Evolutionary conservation across 441 rosid genomes (phyloP).

Genomic region (Eugenia klotzschiana): DNA sequence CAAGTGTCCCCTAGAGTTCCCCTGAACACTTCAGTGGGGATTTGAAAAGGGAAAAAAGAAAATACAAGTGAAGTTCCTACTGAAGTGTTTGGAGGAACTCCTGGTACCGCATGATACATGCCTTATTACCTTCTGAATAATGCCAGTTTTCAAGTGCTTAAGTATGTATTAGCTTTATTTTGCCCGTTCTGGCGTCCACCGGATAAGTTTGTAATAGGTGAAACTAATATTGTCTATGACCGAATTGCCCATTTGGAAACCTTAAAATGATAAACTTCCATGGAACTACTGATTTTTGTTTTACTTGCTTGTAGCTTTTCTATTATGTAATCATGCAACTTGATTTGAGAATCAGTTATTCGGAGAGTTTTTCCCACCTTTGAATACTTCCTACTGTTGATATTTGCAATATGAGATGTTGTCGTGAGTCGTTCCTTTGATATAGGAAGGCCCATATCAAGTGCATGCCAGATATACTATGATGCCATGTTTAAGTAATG

Average conservation of each 20-base stretch:
- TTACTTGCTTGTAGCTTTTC: not conserved
- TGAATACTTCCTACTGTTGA: not conserved
- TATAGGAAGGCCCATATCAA: not conserved
- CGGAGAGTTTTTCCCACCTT: not conserved
- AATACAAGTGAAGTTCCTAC: not conserved
- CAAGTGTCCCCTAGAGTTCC: not conserved
- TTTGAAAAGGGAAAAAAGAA: not conserved
- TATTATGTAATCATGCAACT: not conserved
- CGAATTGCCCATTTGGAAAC: not conserved
- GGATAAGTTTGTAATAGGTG: not conserved
- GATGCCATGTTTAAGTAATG: not conserved
- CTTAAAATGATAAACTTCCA: not conserved
- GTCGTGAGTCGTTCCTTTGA: not conserved
- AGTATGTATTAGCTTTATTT: slow-evolving; percentile 8
- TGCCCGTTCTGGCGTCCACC: slow-evolving; percentile 15
- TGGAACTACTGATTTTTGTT: not conserved
- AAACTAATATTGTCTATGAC: not conserved
- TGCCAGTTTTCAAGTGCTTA: not conserved
- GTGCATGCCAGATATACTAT: not conserved
- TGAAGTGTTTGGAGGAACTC: slow-evolving; percentile 1
- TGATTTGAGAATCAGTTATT: not conserved
- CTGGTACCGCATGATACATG: not conserved
- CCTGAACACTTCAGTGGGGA: not conserved
- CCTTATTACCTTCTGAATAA: not conserved
- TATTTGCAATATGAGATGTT: not conserved